These are phyloP conservation scores for Colletotrichum coccodes DNA, from an alignment of 2,329 filamentous ascomycete genomes.

Conservation along the genomic window DNA sequence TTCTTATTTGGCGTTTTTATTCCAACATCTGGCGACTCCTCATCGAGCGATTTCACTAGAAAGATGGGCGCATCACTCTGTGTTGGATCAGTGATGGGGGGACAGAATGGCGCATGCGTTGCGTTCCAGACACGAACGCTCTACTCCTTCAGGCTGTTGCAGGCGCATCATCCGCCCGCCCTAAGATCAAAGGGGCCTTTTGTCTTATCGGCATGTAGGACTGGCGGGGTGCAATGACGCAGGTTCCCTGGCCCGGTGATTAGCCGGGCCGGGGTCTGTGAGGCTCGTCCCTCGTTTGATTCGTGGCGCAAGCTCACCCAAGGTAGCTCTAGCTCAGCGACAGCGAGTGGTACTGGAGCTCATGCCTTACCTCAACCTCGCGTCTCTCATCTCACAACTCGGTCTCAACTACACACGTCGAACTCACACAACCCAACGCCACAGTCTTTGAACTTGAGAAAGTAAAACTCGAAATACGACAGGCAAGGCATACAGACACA, in stretches of 20 bases:
- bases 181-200: not conserved
- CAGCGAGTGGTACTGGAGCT: slow-evolving; percentile 3
- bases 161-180: not conserved
- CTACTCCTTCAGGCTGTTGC: not conserved
- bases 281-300: slow-evolving; percentile 11
- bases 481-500: not conserved
- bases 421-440: no score
- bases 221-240: slow-evolving; percentile 25
- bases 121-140: not conserved
- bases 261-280: slow-evolving; percentile 13
- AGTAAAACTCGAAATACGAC: not conserved
- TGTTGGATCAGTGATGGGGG: not conserved
- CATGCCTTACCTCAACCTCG: slow-evolving; percentile 2
- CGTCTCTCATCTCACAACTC: not conserved
- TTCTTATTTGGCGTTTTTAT: not conserved
- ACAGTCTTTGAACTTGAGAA: not conserved
- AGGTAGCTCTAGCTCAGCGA: slow-evolving; percentile 1
- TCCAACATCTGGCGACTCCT: not conserved
- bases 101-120: not conserved
- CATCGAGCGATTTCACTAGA: not conserved
- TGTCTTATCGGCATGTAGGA: not conserved
- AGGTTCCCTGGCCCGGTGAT: slow-evolving; percentile 13
- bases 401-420: not conserved
- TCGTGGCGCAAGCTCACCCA: slow-evolving; percentile 26
- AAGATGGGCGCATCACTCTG: not conserved